Evolutionary conservation across 495 filamentous ascomycete species (phyloP), one percentile per base, ranked within the genome.

Genomic region (Xylaria venustula): DNA sequence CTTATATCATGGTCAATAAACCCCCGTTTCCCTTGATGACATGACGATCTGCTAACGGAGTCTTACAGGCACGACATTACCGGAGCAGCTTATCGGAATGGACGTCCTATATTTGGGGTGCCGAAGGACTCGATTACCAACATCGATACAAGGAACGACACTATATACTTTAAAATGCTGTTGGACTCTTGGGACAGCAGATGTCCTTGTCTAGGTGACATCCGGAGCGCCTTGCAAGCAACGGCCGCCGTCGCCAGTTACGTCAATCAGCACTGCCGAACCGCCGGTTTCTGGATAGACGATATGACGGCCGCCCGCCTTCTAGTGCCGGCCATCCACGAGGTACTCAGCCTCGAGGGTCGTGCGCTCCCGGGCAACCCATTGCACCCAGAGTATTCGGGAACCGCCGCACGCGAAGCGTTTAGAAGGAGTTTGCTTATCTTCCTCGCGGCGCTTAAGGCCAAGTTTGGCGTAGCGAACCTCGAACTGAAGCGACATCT

Each of bases 1-100:
- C 64, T 70, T 47, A 66, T 70, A 62, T 68, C 63, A 32, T 70
- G 68, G 68, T 70, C 50, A 50, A 58, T 60, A 7, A 34, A 41
- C 20, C 22, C 34, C 40, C 44, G 17, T 28, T 26, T 11, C 3
- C 14, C 32, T 42, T 46, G n/a, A 28, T 34, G 5, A 51, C 45
- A 30, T 50, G 14, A 22, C 44, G 23, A 51, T 34, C 17, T 0
- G 25, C 1, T n/a, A n/a, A n/a, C n/a, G n/a, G n/a, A 2, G 17
- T 45, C 19, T 26, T 23, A 48, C 17, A 70, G 68, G 68, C 50
- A 61, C 40, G 68, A 70, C 54, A 46, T 68, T 17, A 34, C 51
- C 15, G 68, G 63, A 3, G 68, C 68, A 25, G 61, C 68, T 3
- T 70, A 64, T 30, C 56, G 55, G n/a, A 70, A 70, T 44, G 28